Base-by-base conservation (phyloP, 2,329 filamentous ascomycete genomes). In the Xylariaceae sp. region DNA sequence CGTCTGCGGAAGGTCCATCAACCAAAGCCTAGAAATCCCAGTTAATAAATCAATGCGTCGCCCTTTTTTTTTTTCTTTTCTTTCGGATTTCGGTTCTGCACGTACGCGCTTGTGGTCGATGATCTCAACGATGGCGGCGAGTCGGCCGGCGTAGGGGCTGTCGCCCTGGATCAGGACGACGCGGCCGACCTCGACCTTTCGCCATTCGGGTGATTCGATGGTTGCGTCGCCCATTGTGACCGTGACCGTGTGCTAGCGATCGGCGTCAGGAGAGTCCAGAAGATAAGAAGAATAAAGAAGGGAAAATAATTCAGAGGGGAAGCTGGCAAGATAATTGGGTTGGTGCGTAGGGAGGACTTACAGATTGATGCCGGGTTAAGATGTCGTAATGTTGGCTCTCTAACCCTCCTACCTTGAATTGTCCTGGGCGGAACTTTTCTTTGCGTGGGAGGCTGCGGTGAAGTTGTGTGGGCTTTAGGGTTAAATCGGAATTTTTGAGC, bases 21-120 rank as follows among this genome's bases (percentile, higher is more conserved):
- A 99, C 86, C 77, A 99, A 89, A 81, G 92, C 91, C 95, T 99
- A 78, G 65, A 66, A 59, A 62, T 56, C 57, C 60, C 57, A 64
- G 64, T 71, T 55, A 70, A 70, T 70, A 69, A 68, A 48, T 52
- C 45, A 50, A 50, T 49, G 50, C 57, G 37, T 47, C 18, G 49
- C 54, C 46, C 37, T 18, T 26, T 50, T 44, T 54, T n/a, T 18
- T 26, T 50, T 44, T 54, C n/a, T n/a, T n/a, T n/a, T n/a, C n/a
- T n/a, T 26, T 45, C 49, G 50, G 51, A 44, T 44, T 48, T 61
- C 51, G 48, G 46, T 51, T 46, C 32, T 44, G 47, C 75, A 91
- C 95, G 77, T 96, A 99, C 95, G 82, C 95, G 92, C 88, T 96
- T 97, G 89, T 99, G 93, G 83, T 99, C 95, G 83, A 99, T 95